Base-by-base conservation (phyloP, 257 asterid genomes). In the Solanum medicagineum region DNA sequence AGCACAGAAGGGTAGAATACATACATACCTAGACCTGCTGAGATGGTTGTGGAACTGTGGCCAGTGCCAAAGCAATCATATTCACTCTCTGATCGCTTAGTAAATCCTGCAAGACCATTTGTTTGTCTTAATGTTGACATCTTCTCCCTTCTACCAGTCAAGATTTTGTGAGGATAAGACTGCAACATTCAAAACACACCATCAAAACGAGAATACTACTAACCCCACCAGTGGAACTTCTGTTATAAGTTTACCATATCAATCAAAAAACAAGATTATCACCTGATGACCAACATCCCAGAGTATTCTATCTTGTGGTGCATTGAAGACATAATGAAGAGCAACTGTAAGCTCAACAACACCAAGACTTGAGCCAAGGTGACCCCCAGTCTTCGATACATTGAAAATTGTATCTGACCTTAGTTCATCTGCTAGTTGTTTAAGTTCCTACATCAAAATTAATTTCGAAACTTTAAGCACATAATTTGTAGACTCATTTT, bases 221-320 rank as follows among this genome's bases (percentile, higher is more conserved):
- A 7, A n/a, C 10, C 10, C 62, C 62, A 75, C 12, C 4, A 47
- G n/a, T 47, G 42, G 47, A 74, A 55, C 57, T 45, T 26, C 63
- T 26, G 24, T 77, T 77, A 9, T 56, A 56, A 75, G 44, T 75
- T 22, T 24, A 74, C 42, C 60, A 47, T 74, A 47, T 22, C n/a
- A 47, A 77, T 77, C 22, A 49, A 14, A 81, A 47, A 57, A 24
- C 8, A 40, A 83, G 65, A 84, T 26, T 26, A 51, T 87, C 81
- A 96, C 99, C 97, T 95, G 99, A 86, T 96, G 99, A 68, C 99
- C 99, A 85, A 96, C 99, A 90, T 96, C 99, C 98, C 98, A 96
- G n/a, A 96, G 92, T 55, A 96, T 91, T 84, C 91, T 90, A 92
- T 96, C 99, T 85, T 93, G 93, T 49, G 99, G 99, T 70, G 98